Percentiles rank a stretch among this genome's conserved stretches.
Evolutionary conservation across 2,329 filamentous ascomycete species (phyloP).

Genomic region (Helotiales sp.): DNA sequence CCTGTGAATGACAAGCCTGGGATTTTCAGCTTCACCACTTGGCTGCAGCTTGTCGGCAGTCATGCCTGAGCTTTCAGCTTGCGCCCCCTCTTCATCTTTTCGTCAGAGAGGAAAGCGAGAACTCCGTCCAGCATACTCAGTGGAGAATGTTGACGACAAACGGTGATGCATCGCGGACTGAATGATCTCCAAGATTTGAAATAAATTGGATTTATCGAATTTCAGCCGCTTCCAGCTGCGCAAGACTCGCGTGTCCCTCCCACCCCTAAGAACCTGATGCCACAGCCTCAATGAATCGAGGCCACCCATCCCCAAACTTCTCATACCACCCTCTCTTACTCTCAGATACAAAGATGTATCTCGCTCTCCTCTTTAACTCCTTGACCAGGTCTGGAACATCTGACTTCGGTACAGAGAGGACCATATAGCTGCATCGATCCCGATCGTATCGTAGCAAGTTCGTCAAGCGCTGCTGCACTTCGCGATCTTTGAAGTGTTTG

Average conservation of each 20-base stretch:
- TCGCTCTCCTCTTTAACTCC: constrained; percentile 11
- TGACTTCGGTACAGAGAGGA: constrained; percentile 4
- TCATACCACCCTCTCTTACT: constrained; percentile 15
- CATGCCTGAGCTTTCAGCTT: constrained; percentile 2
- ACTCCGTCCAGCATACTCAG: not conserved
- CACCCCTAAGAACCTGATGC: not conserved
- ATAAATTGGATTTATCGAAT: no score
- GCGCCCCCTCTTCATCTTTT: no score
- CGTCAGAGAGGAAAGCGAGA: not conserved
- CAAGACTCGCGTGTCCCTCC: not conserved
- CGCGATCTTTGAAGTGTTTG: constrained; percentile 9
- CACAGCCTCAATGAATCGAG: constrained; percentile 11
- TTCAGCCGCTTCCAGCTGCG: no score
- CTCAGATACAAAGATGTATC: constrained; percentile 12
- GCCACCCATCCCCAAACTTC: constrained; percentile 12
- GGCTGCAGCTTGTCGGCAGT: not conserved
- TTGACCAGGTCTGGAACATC: constrained; percentile 6
- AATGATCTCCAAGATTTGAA: not conserved
- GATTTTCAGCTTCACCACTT: not conserved
- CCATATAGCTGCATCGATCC: constrained; percentile 15
- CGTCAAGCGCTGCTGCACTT: constrained; percentile 11
- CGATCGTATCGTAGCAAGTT: constrained; percentile 14
- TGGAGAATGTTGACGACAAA: not conserved
- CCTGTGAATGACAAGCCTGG: not conserved
- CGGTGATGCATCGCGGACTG: not conserved